phyloP scores from a whole-genome alignment of 768 basidiomycete species.

The Agrocybe pediades region DNA sequence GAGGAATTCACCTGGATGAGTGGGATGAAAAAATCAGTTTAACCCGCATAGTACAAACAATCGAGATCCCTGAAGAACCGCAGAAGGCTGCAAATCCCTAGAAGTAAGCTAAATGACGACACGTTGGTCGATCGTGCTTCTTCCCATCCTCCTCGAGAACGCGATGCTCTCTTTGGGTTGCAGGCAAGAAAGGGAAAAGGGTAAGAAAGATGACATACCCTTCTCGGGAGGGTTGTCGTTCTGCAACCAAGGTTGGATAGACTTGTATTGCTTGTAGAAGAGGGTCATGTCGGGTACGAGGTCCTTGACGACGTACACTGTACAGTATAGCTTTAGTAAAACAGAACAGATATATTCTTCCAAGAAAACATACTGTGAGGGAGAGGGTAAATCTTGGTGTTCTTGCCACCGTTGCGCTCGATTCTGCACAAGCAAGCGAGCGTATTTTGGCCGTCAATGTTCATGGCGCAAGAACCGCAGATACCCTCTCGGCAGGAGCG shows the following conservation, averaged over 20 bases:
- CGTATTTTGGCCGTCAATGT: conserved; percentile 97
- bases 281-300: conserved; percentile 89
- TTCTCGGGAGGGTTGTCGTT: conserved; percentile 87
- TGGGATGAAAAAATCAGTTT: background rate
- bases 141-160: background rate
- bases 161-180: background rate
- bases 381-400: conserved; percentile 92
- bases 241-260: conserved; percentile 95
- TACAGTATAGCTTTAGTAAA: background rate
- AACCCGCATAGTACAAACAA: background rate
- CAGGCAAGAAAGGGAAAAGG: background rate
- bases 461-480: conserved; percentile 99
- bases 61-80: background rate
- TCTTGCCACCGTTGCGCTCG: conserved; percentile 70
- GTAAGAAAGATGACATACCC: conserved; percentile 29
- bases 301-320: conserved; percentile 99
- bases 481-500: conserved; percentile 94
- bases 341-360: background rate
- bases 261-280: conserved; percentile 99
- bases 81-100: background rate
- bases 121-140: background rate
- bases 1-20: conserved; percentile 66
- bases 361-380: conserved; percentile 80
- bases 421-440: conserved; percentile 97
- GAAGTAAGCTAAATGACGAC: background rate